These are phyloP conservation scores for Lasiosphaeria ovina DNA, from an alignment of 495 filamentous ascomycete genomes.

Conservation along the genomic window DNA sequence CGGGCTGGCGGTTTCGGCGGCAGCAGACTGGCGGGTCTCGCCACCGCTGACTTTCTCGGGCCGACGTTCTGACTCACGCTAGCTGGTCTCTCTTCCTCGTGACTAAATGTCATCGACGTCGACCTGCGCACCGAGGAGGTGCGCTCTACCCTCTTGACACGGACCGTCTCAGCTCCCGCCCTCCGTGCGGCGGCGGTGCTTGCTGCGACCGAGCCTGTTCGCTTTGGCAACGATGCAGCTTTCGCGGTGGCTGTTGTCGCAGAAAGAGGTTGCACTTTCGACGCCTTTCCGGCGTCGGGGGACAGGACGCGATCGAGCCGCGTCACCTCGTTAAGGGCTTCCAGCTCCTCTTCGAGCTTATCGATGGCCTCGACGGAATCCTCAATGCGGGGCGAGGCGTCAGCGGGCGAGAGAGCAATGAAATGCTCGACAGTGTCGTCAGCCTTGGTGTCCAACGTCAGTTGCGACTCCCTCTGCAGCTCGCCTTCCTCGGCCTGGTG, in stretches of 20 bases:
- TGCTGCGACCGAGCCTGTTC: conserved; percentile 13
- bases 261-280: not conserved
- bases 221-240: conserved; percentile 13
- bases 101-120: conserved; percentile 33
- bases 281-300: conserved; percentile 22
- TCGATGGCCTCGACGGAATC: conserved; percentile 69
- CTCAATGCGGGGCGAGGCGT: conserved; percentile 56
- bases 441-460: conserved; percentile 9
- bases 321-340: conserved; percentile 48
- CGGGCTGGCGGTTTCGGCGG: conserved; percentile 47
- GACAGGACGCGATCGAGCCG: conserved; percentile 38
- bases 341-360: conserved; percentile 65
- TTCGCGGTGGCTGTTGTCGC: not conserved
- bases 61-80: conserved; percentile 9
- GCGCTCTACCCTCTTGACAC: conserved; percentile 26
- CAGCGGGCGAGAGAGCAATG: conserved; percentile 33
- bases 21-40: conserved; percentile 42
- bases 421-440: conserved; percentile 44
- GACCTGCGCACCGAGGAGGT: conserved; percentile 33
- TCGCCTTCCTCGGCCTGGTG: conserved; percentile 3
- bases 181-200: conserved; percentile 8
- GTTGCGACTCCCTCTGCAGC: conserved; percentile 25
- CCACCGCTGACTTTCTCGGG: conserved; percentile 24
- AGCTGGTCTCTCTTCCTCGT: conserved; percentile 22
- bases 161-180: conserved; percentile 20